A percentile compares a stretch with the other conserved stretches of the same genome.
phyloP scores from a whole-genome alignment of 2,329 filamentous ascomycete species.

The Ambrosiella beaveri region DNA sequence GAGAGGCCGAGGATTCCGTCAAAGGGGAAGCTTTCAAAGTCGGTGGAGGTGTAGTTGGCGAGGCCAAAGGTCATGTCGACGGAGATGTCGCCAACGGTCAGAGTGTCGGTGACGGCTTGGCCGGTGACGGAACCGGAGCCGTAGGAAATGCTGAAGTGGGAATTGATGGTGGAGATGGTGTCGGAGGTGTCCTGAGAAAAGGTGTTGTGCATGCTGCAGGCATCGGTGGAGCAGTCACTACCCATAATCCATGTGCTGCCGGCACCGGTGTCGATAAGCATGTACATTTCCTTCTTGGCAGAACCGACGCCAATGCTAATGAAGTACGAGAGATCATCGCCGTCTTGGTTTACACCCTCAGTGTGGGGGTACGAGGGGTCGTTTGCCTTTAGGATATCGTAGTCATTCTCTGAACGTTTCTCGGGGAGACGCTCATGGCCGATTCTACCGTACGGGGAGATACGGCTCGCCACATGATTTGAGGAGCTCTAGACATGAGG shows the following conservation, averaged over 20 bases:
- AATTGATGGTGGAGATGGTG: slow-evolving; percentile 36
- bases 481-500: not conserved
- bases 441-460: not conserved
- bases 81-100: slow-evolving; percentile 48
- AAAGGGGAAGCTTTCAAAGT: slow-evolving; percentile 66
- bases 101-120: slow-evolving; percentile 43
- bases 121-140: slow-evolving; percentile 62
- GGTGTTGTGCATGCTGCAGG: slow-evolving; percentile 52
- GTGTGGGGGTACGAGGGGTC: slow-evolving; percentile 30
- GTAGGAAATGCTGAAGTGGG: slow-evolving; percentile 51
- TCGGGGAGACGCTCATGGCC: slow-evolving; percentile 20
- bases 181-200: slow-evolving; percentile 51
- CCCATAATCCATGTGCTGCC: slow-evolving; percentile 75
- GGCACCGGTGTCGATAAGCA: slow-evolving; percentile 50
- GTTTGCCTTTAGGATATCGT: slow-evolving; percentile 28
- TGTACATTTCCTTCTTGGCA: slow-evolving; percentile 33
- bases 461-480: slow-evolving; percentile 1
- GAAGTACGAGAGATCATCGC: slow-evolving; percentile 50
- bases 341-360: slow-evolving; percentile 44
- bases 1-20: slow-evolving; percentile 76
- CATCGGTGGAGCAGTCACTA: slow-evolving; percentile 43
- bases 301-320: slow-evolving; percentile 40
- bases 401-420: slow-evolving; percentile 28
- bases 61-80: slow-evolving; percentile 54
- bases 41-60: slow-evolving; percentile 50